A percentile compares a stretch with the other conserved stretches of the same genome.
phyloP scores from a whole-genome alignment of 2,329 filamentous ascomycete species.

The Lecanicillium sp. region DNA sequence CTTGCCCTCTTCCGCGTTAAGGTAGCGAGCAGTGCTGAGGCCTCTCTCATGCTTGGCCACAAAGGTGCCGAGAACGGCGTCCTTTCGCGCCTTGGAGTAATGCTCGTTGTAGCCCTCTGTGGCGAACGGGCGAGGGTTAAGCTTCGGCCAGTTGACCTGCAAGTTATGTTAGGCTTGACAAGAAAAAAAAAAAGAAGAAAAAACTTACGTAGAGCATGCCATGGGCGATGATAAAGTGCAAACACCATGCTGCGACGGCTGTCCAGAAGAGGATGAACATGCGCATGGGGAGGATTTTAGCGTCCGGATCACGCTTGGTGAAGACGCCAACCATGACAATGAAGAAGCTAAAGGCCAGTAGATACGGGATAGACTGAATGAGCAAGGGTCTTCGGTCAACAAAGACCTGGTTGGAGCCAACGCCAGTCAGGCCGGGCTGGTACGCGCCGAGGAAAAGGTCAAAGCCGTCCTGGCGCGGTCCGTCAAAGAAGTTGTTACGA shows the following conservation, averaged over 20 bases:
- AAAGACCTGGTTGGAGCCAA: slow-evolving; percentile 68
- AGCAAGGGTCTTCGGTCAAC: slow-evolving; percentile 76
- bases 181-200: background rate
- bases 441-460: slow-evolving; percentile 89
- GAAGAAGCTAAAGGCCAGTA: slow-evolving; percentile 79
- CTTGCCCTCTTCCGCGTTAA: slow-evolving; percentile 92
- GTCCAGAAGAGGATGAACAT: slow-evolving; percentile 77
- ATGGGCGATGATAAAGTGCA: slow-evolving; percentile 71
- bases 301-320: slow-evolving; percentile 61
- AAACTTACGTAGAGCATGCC: slow-evolving; percentile 88
- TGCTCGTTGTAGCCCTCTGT: slow-evolving; percentile 85
- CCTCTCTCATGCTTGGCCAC: slow-evolving; percentile 66
- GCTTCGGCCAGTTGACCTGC: slow-evolving; percentile 96
- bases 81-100: slow-evolving; percentile 71
- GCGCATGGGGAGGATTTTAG: slow-evolving; percentile 71
- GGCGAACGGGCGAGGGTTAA: slow-evolving; percentile 81
- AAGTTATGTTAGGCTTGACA: background rate
- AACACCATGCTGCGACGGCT: slow-evolving; percentile 58
- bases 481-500: slow-evolving; percentile 90
- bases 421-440: slow-evolving; percentile 61
- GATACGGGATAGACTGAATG: slow-evolving; percentile 89
- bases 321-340: slow-evolving; percentile 69
- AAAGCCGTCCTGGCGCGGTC: slow-evolving; percentile 88
- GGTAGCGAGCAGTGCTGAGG: slow-evolving; percentile 71
- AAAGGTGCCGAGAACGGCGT: slow-evolving; percentile 70